Base-by-base conservation (phyloP, 1,139 yeast species). In the Suhomyces chickasaworum region DNA sequence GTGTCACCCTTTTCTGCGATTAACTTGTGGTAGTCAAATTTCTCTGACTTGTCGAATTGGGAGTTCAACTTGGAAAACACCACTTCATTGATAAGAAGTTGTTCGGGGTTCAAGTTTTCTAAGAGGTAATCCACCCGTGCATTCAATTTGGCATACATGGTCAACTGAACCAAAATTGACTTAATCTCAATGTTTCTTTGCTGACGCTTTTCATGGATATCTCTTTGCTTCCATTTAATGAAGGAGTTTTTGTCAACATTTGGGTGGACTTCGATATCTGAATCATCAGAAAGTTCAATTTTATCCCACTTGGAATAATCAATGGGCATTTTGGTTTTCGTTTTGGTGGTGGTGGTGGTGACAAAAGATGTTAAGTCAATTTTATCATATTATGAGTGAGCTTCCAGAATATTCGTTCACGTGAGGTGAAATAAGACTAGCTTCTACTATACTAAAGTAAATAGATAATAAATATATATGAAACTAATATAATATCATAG, bases 261-360 rank as follows among this genome's bases (percentile, higher is more conserved):
- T 49, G 99, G 99, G 65, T 95, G 99, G 8, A 91, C 99, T 61
- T 93, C 99, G 41, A 91, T 76, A 62, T 93, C 98, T 6, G 97
- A 89, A 65, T 93, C 99, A 63, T 93, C 99, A 15, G 97, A 89
- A 41, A 93, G 73, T 66, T 93, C 99, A 50, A 93, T 81, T 64
- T 89, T 89, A 67, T 93, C 99, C 98, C 99, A 93, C 65, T 93
- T 93, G 12, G 97, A 90, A 68, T 93, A 93, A 64, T 93, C 99
- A 57, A 91, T 84, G 44, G 88, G 80, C 90, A 85, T 85, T 23
- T 39, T 57, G 37, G n/a, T n/a, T n/a, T n/a, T n/a, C n/a, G n/a
- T n/a, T n/a, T n/a, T n/a, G n/a, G n/a, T n/a, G n/a, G n/a, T n/a
- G n/a, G 13, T 15, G 31, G 17, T 8, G 30, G 12, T 4, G 16